Conservation (phyloP, 2,329 filamentous ascomycete species). For the Hymenoscyphus albidus region DNA sequence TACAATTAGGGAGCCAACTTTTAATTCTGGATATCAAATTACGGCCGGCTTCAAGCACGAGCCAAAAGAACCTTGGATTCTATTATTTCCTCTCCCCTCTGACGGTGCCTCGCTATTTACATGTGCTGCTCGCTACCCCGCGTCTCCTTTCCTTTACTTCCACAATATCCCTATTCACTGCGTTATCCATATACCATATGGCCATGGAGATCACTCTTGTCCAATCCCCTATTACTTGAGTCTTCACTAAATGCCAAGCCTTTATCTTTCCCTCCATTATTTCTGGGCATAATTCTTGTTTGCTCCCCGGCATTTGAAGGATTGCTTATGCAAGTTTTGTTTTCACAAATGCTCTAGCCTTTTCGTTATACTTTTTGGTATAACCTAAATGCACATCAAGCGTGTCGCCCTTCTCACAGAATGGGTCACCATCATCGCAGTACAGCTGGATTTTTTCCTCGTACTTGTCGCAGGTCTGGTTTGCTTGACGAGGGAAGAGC, state of each 20-base stretch:
- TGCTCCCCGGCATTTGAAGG: background rate
- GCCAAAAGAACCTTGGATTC: background rate
- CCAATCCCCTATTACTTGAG: background rate
- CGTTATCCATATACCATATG: no score
- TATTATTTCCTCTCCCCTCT: background rate
- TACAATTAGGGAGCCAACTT: background rate
- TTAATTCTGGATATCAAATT: background rate
- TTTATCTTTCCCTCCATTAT: background rate
- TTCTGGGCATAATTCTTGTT: background rate
- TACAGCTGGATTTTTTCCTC: conserved; percentile 16
- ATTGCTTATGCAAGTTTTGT: background rate
- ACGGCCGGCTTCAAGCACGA: background rate
- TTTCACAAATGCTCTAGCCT: conserved; percentile 10
- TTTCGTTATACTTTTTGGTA: conserved; percentile 15
- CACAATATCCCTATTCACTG: background rate
- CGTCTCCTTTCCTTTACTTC: background rate
- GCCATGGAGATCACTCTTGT: background rate
- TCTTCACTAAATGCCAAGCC: background rate
- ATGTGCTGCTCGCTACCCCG: background rate
- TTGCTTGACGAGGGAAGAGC: conserved; percentile 23
- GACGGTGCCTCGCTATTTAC: background rate
- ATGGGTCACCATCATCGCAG: conserved; percentile 20
- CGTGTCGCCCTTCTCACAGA: conserved; percentile 21
- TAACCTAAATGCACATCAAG: conserved; percentile 17
- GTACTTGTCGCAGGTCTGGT: conserved; percentile 1